phyloP scores from a whole-genome alignment of 2,329 filamentous ascomycete species.

The Aspergillus pseudotamarii region DNA sequence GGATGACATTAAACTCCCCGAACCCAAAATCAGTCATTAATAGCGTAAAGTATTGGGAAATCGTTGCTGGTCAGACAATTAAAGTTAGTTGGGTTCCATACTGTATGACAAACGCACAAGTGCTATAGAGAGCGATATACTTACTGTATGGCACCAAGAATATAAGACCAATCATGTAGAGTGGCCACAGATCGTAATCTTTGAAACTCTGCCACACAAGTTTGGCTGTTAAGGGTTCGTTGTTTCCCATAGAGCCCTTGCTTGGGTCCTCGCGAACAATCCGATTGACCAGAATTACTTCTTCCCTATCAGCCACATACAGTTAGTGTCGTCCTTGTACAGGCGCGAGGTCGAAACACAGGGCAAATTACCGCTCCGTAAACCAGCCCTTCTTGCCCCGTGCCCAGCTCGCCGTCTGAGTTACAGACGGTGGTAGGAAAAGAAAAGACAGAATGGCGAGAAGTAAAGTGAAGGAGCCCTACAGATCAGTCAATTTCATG shows the following conservation, averaged over 20 bases:
- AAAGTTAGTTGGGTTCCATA: background rate
- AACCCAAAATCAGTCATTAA: constrained; percentile 55
- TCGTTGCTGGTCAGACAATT: constrained; percentile 18
- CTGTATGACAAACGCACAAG: background rate
- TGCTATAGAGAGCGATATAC: background rate
- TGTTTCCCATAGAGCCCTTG: constrained; percentile 61
- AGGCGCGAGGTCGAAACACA: background rate
- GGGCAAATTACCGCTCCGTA: constrained; percentile 48
- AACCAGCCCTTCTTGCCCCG: constrained; percentile 61
- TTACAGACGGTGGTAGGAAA: constrained; percentile 62
- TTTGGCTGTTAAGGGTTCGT: constrained; percentile 50
- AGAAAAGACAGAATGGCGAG: constrained; percentile 41
- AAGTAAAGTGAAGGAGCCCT: constrained; percentile 27
- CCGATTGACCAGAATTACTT: constrained; percentile 68
- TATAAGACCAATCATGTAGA: constrained; percentile 52
- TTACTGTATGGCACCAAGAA: constrained; percentile 36
- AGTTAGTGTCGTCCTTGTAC: background rate
- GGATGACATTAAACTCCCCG: constrained; percentile 58
- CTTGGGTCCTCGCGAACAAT: constrained; percentile 55
- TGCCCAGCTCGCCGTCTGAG: constrained; percentile 52
- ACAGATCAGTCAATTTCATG: background rate
- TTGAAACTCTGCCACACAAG: constrained; percentile 53
- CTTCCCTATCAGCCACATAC: constrained; percentile 49
- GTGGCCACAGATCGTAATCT: constrained; percentile 59
- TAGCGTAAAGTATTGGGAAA: constrained; percentile 35